phyloP scores from a whole-genome alignment of 2,329 filamentous ascomycete genomes.

The Sclerotinia spermophila region DNA sequence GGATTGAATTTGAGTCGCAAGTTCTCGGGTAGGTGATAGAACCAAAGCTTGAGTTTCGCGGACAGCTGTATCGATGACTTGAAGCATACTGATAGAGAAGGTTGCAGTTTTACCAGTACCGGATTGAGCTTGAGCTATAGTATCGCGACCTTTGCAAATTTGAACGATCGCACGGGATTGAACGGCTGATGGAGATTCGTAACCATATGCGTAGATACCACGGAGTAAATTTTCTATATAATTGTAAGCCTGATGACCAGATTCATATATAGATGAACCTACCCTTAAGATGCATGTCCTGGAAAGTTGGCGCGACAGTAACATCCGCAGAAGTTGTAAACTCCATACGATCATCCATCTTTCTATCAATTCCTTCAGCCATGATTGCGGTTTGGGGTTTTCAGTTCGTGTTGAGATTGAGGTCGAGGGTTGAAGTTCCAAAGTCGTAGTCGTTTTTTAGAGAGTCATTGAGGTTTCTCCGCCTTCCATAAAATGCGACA shows the following conservation, averaged over 20 bases:
- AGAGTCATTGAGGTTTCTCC: not conserved
- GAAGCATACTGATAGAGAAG: slow-evolving; percentile 93
- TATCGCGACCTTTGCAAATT: slow-evolving; percentile 98
- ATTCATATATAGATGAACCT: slow-evolving; percentile 22
- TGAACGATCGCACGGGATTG: slow-evolving; percentile 98
- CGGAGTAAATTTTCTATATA: slow-evolving; percentile 80
- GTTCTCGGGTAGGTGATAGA: slow-evolving; percentile 90
- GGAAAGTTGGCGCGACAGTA: slow-evolving; percentile 87
- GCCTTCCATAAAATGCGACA: slow-evolving; percentile 12
- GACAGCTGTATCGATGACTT: slow-evolving; percentile 90
- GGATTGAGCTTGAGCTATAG: slow-evolving; percentile 96
- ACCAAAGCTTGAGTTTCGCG: slow-evolving; percentile 93
- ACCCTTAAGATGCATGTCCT: slow-evolving; percentile 89
- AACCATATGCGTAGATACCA: slow-evolving; percentile 97
- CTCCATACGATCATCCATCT: slow-evolving; percentile 94
- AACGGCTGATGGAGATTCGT: slow-evolving; percentile 95
- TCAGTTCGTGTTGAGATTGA: slow-evolving; percentile 11
- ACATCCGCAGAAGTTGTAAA: slow-evolving; percentile 98
- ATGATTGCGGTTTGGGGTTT: slow-evolving; percentile 47
- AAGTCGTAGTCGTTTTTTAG: slow-evolving; percentile 1
- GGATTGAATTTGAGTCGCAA: slow-evolving; percentile 97
- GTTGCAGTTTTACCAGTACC: slow-evolving; percentile 96
- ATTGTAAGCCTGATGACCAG: not conserved
- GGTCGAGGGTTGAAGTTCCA: slow-evolving; percentile 1
- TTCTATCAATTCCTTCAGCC: slow-evolving; percentile 88